Evolutionary conservation across 345 rosid genomes (phyloP), one percentile per base, ranked within the genome.

Genomic region (Acer campestre): DNA sequence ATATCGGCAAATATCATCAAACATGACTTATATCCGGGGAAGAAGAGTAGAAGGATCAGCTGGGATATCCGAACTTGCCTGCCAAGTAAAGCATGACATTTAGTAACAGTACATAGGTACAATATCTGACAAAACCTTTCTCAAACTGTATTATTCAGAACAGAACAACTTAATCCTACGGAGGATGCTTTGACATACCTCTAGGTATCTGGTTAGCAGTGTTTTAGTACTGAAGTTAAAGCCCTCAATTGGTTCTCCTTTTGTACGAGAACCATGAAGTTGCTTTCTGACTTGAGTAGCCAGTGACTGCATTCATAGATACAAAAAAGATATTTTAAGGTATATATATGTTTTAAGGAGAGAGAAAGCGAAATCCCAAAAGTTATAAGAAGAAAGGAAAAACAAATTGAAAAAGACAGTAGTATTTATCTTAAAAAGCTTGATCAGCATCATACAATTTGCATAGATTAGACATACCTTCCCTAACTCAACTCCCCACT

Each of bases 401-500:
- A 4, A 35, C 38, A 4, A 4, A 35, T 49, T 3, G 35, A n/a
- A 35, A 67, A 14, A 42, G 18, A 10, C 16, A 22, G 9, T 74
- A 10, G 59, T 62, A 14, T 62, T 62, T 4, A 63, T 22, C 65
- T 70, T 17, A 74, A 38, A 48, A 74, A 11, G 55, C 27, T 31
- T 20, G 48, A 59, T 56, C 66, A 29, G 2, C 23, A 20, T 48
- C 46, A 17, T 25, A 27, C 4, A 70, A 7, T 76, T 7, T 38
- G 56, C 74, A 61, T 29, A 23, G 66, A 29, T 12, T 35, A 56
- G 18, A 56, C 79, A 13, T 78, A 96, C 99, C 97, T 96, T 96
- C 64, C 99, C 98, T 65, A 96, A 79, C 88, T 96, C 99, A 56
- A 94, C 99, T 82, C 99, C 99, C 99, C 99, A 96, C 84, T 96